These are phyloP conservation scores for Ogataea dorogensis DNA, from an alignment of 805 yeast species.

Conservation along the genomic window DNA sequence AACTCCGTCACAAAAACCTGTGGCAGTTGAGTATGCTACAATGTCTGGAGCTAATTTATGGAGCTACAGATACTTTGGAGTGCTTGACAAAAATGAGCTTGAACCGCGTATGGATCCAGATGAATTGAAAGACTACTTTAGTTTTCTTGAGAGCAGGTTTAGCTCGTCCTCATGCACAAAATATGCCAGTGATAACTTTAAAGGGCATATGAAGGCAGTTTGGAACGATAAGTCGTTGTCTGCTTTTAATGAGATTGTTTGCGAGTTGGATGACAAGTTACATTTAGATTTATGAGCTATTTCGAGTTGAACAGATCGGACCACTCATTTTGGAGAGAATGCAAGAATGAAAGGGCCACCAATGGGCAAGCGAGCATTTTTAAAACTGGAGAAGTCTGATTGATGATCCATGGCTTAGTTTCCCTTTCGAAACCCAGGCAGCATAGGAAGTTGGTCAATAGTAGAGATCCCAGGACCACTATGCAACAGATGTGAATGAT, in stretches of 20 bases:
- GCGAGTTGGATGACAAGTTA: not conserved
- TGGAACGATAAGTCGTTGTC: conserved; percentile 1
- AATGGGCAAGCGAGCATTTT: conserved; percentile 17
- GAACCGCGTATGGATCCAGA: not conserved
- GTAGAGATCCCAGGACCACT: conserved; percentile 19
- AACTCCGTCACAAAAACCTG: too few relatives aligned
- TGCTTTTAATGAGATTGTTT: conserved; percentile 1
- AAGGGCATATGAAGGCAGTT: not conserved
- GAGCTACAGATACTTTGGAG: not conserved
- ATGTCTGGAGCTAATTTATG: not conserved
- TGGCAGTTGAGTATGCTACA: not conserved
- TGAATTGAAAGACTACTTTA: not conserved
- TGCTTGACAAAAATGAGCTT: too few relatives aligned
- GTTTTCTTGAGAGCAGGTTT: not conserved
- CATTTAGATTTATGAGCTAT: conserved; percentile 4
- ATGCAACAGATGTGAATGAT: conserved; percentile 16
- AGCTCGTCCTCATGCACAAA: not conserved
- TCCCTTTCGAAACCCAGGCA: conserved; percentile 11
- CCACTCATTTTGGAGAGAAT: conserved; percentile 16
- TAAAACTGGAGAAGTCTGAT: conserved; percentile 10
- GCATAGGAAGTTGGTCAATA: conserved; percentile 19
- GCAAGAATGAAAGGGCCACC: conserved; percentile 17
- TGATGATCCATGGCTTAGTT: conserved; percentile 17
- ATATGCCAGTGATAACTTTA: not conserved
- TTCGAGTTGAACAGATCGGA: conserved; percentile 9